A percentile compares a stretch with the other conserved stretches of the same genome.
Conservation (phyloP, 805 yeast species). For the Wickerhamiella domercqiae region DNA sequence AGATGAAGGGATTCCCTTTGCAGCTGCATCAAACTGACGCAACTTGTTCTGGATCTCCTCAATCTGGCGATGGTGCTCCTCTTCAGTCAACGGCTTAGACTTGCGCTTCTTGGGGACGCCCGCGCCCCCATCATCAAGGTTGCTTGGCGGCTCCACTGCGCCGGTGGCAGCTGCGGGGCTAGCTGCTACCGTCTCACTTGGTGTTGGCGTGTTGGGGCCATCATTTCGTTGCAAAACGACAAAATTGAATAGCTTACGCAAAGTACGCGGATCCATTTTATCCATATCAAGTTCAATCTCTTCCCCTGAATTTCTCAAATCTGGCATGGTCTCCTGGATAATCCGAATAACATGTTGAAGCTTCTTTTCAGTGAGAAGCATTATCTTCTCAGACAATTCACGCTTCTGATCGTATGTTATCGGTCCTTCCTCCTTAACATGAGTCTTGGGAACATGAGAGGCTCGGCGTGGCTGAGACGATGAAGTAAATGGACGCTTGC, state of each 20-base stretch:
- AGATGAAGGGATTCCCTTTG: slow-evolving; percentile 8
- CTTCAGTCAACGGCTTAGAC: slow-evolving; percentile 45
- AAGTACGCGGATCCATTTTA: slow-evolving; percentile 68
- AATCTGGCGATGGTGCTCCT: slow-evolving; percentile 50
- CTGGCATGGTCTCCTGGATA: slow-evolving; percentile 63
- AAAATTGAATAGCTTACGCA: slow-evolving; percentile 68
- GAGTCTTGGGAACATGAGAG: neutral
- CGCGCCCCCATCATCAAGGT: slow-evolving; percentile 3
- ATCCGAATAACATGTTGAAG: slow-evolving; percentile 71
- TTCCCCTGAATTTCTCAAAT: slow-evolving; percentile 42
- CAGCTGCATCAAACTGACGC: slow-evolving; percentile 36
- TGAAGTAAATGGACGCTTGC: slow-evolving; percentile 2
- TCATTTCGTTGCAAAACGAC: slow-evolving; percentile 36
- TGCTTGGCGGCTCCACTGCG: neutral
- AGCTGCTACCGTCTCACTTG: slow-evolving; percentile 2
- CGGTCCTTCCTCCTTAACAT: slow-evolving; percentile 10
- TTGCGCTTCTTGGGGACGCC: slow-evolving; percentile 27
- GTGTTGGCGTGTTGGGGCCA: slow-evolving; percentile 8
- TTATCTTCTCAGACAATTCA: slow-evolving; percentile 75
- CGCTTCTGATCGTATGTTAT: slow-evolving; percentile 95
- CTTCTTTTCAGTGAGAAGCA: slow-evolving; percentile 56
- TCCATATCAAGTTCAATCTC: slow-evolving; percentile 96
- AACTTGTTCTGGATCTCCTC: slow-evolving; percentile 60
- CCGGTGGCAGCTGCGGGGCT: slow-evolving; percentile 4
- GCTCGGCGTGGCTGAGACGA: neutral